Conservation (phyloP, 805 yeast genomes). For the Grigorovia jiainica region DNA sequence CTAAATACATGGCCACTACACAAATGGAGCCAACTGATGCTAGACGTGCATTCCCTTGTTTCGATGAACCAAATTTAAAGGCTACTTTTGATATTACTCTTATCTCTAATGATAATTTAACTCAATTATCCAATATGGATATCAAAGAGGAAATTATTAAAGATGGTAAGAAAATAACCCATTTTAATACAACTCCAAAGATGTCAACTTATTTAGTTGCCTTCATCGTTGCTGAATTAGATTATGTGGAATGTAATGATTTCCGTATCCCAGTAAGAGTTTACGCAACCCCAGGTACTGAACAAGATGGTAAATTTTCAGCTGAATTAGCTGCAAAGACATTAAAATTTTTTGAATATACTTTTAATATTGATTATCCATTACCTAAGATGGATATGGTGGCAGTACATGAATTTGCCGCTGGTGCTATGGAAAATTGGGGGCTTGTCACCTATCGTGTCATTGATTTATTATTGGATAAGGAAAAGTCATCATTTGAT, state of each 20-base stretch:
- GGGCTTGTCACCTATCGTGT: constrained; percentile 66
- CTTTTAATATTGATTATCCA: constrained; percentile 65
- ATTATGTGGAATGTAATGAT: constrained; percentile 43
- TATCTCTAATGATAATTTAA: constrained; percentile 40
- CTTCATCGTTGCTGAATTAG: constrained; percentile 59
- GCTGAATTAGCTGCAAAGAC: constrained; percentile 57
- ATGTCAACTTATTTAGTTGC: constrained; percentile 73
- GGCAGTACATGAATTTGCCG: constrained; percentile 64
- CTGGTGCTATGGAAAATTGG: constrained; percentile 91
- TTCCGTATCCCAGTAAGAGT: constrained; percentile 47
- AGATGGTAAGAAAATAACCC: constrained; percentile 34
- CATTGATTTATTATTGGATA: constrained; percentile 37
- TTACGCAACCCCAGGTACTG: constrained; percentile 48
- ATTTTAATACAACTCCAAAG: constrained; percentile 54
- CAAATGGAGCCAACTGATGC: constrained; percentile 68
- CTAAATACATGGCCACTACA: constrained; percentile 23
- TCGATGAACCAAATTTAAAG: constrained; percentile 64
- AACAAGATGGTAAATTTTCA: constrained; percentile 51
- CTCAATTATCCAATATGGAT: constrained; percentile 63
- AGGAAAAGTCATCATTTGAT: constrained; percentile 38
- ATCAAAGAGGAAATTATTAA: constrained; percentile 32
- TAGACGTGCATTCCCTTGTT: constrained; percentile 68
- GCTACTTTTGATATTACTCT: constrained; percentile 54
- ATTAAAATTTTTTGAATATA: constrained; percentile 53
- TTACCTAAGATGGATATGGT: constrained; percentile 73